Evolutionary conservation across 2,329 filamentous ascomycete genomes (phyloP).

Genomic region (Simplicillium sp.): DNA sequence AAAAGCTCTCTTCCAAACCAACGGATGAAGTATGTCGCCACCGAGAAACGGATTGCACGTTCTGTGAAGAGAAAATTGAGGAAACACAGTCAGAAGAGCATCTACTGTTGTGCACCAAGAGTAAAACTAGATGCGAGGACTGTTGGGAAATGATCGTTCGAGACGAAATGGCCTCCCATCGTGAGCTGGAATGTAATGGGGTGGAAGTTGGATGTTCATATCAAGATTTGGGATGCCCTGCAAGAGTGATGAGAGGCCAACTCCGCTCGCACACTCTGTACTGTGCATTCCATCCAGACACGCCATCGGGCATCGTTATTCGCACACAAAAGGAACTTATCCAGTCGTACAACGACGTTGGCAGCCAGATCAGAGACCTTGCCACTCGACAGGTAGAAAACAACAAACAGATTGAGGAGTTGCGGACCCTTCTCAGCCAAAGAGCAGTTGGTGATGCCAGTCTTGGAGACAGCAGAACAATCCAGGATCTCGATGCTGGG

Average conservation of each 20-base stretch:
- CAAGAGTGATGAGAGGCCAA: slow-evolving; percentile 20
- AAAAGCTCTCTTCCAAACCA: slow-evolving; percentile 41
- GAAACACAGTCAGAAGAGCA: slow-evolving; percentile 29
- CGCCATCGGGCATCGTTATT: slow-evolving; percentile 41
- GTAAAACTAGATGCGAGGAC: slow-evolving; percentile 36
- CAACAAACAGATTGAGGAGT: slow-evolving; percentile 22
- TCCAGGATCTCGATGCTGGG: slow-evolving; percentile 32
- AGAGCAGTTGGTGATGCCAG: slow-evolving; percentile 25
- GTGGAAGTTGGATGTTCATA: slow-evolving; percentile 38
- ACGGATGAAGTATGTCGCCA: slow-evolving; percentile 46
- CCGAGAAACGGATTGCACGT: slow-evolving; percentile 37
- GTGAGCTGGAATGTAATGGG: slow-evolving; percentile 38
- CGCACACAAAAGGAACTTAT: slow-evolving; percentile 38
- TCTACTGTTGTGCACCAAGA: slow-evolving; percentile 31
- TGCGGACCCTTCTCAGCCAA: slow-evolving; percentile 31
- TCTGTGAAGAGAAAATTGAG: slow-evolving; percentile 41
- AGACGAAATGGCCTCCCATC: slow-evolving; percentile 36
- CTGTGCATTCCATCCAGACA: slow-evolving; percentile 42
- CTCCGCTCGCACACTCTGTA: slow-evolving; percentile 34
- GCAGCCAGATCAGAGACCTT: slow-evolving; percentile 23
- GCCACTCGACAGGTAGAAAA: slow-evolving; percentile 23
- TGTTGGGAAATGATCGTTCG: slow-evolving; percentile 36
- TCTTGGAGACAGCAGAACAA: slow-evolving; percentile 36
- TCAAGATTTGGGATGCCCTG: slow-evolving; percentile 24
- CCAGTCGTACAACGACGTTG: slow-evolving; percentile 25